phyloP scores from a whole-genome alignment of 306 rosid species.

The Vigna hirtella region DNA sequence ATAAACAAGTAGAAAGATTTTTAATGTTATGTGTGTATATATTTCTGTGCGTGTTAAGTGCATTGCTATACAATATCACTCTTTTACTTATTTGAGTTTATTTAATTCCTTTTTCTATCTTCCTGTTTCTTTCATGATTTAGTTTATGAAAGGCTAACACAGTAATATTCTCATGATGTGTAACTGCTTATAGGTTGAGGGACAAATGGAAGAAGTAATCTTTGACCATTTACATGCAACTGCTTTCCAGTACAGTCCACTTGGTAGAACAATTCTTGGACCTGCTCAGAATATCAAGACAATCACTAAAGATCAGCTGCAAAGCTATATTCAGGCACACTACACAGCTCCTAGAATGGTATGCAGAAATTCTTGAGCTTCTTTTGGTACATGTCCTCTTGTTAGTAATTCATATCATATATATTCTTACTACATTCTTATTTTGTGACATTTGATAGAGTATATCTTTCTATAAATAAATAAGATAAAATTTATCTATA shows the following conservation, averaged over 20 bases:
- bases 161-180: not conserved
- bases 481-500: not conserved
- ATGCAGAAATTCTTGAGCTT: conserved; percentile 19
- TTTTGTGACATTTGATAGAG: not conserved
- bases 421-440: too few relatives aligned
- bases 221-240: conserved; percentile 93
- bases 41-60: not conserved
- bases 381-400: not conserved
- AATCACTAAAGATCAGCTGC: conserved; percentile 81
- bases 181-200: conserved; percentile 71
- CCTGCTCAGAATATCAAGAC: conserved; percentile 85
- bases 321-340: conserved; percentile 82
- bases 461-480: conserved; percentile 1
- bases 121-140: not conserved
- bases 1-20: too few relatives aligned
- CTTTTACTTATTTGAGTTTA: not conserved
- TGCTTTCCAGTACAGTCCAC: conserved; percentile 93
- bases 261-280: conserved; percentile 94
- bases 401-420: not conserved
- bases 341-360: conserved; percentile 98
- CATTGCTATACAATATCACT: not conserved
- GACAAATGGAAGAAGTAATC: conserved; percentile 89
- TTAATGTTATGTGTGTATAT: not conserved
- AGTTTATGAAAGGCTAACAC: not conserved
- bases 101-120: not conserved